Evolutionary conservation across 306 rosid species (phyloP).

Genomic region (Casuarina equisetifolia): DNA sequence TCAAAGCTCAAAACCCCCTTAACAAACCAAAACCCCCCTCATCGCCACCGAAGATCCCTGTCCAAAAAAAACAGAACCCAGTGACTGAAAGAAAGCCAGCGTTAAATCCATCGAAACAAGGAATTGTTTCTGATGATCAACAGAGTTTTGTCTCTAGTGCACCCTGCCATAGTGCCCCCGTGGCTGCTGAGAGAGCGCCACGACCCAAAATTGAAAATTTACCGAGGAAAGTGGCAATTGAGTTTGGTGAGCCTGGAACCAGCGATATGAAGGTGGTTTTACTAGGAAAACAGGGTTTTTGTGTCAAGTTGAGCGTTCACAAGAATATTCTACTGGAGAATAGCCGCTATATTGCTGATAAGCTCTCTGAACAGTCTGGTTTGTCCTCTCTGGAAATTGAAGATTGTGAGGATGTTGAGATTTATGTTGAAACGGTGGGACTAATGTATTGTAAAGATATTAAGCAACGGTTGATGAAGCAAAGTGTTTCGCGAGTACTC

Average conservation of each 20-base stretch:
- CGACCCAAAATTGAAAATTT: constrained; percentile 62
- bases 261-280: constrained; percentile 72
- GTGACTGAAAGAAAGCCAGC: constrained; percentile 53
- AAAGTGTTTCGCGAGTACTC: constrained; percentile 74
- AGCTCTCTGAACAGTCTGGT: constrained; percentile 50
- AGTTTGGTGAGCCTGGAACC: constrained; percentile 92
- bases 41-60: constrained; percentile 49
- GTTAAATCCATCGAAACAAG: constrained; percentile 50
- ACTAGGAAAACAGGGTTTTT: constrained; percentile 85
- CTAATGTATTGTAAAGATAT: constrained; percentile 91
- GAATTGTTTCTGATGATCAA: constrained; percentile 53
- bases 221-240: constrained; percentile 90
- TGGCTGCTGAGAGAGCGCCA: constrained; percentile 54
- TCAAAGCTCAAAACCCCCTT: constrained; percentile 65
- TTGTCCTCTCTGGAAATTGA: constrained; percentile 61
- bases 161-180: constrained; percentile 41
- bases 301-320: constrained; percentile 89
- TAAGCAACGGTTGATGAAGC: constrained; percentile 86
- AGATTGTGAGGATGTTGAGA: constrained; percentile 89
- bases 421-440: constrained; percentile 84
- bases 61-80: constrained; percentile 47
- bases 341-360: constrained; percentile 66
- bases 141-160: constrained; percentile 49
- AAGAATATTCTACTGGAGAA: constrained; percentile 58
- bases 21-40: constrained; percentile 77